These are phyloP conservation scores for Notholithocarpus densiflorus DNA, from an alignment of 306 rosid species.

Conservation along the genomic window DNA sequence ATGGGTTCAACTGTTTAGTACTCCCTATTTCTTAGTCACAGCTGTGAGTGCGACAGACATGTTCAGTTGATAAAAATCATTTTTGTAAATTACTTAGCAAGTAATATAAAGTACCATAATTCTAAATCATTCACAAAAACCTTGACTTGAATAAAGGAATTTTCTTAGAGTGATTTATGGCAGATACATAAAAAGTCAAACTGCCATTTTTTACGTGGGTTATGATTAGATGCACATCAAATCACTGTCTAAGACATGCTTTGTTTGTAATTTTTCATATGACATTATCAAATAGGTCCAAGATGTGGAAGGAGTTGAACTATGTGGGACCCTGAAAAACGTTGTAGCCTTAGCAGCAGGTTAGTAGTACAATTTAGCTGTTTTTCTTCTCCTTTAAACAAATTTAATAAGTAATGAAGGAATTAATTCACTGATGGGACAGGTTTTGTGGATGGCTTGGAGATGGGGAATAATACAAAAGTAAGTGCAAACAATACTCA, in stretches of 20 bases:
- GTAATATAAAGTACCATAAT: no score
- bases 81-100: neutral
- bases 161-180: neutral
- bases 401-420: constrained; percentile 22
- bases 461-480: constrained; percentile 94
- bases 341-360: constrained; percentile 94
- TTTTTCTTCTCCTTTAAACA: constrained; percentile 6
- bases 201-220: neutral
- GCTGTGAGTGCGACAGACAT: constrained; percentile 52
- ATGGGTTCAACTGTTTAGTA: constrained; percentile 87
- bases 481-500: constrained; percentile 35
- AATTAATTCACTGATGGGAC: constrained; percentile 28
- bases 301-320: constrained; percentile 91
- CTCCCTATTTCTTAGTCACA: constrained; percentile 76
- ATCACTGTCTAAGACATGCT: constrained; percentile 1
- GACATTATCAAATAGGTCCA: constrained; percentile 49
- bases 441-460: constrained; percentile 98
- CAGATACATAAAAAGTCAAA: neutral
- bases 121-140: no score
- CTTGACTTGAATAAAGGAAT: neutral
- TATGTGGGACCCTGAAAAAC: constrained; percentile 92
- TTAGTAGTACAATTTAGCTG: constrained; percentile 23
- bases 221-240: neutral
- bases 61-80: neutral
- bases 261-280: constrained; percentile 15